Conservation (phyloP, 2,329 filamentous ascomycete genomes). For the Aspergillus calidoustus region DNA sequence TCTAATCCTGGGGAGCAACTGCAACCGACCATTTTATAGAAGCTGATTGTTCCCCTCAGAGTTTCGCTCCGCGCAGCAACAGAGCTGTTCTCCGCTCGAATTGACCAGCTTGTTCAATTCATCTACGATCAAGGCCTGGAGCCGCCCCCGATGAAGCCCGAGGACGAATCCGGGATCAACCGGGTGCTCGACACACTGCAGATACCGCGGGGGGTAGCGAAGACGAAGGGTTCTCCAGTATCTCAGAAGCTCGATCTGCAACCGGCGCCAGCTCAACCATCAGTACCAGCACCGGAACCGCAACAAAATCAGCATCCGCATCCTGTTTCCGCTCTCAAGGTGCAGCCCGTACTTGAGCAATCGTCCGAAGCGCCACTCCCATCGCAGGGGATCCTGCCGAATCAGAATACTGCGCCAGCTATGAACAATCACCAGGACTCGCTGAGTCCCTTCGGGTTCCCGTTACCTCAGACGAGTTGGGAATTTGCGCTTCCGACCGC, state of each 20-base stretch:
- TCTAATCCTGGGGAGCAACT: not conserved
- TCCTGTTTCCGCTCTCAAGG: conserved; percentile 13
- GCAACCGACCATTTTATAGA: not conserved
- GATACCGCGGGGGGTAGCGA: conserved; percentile 11
- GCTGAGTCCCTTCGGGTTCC: conserved; percentile 30
- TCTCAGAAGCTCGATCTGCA: not conserved
- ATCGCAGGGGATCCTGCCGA: conserved; percentile 19
- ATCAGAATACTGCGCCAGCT: conserved; percentile 19
- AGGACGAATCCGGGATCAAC: conserved; percentile 44
- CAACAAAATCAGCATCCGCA: conserved; percentile 16
- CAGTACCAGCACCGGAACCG: not conserved
- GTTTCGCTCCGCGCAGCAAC: conserved; percentile 24
- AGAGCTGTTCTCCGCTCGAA: conserved; percentile 40
- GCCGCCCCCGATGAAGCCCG: conserved; percentile 44
- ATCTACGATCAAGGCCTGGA: conserved; percentile 48
- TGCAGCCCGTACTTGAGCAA: conserved; percentile 11
- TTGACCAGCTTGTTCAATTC: conserved; percentile 46
- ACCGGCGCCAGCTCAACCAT: not conserved
- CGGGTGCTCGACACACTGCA: conserved; percentile 42
- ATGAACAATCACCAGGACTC: conserved; percentile 24
- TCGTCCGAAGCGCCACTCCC: conserved; percentile 16
- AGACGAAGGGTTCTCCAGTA: not conserved
- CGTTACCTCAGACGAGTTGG: conserved; percentile 35
- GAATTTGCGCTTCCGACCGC: conserved; percentile 43
- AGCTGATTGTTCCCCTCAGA: conserved; percentile 14